Percentiles rank a stretch among this genome's conserved stretches.
These are phyloP conservation scores for Jacaranda mimosifolia DNA, from an alignment of 257 asterid species.

Conservation along the genomic window DNA sequence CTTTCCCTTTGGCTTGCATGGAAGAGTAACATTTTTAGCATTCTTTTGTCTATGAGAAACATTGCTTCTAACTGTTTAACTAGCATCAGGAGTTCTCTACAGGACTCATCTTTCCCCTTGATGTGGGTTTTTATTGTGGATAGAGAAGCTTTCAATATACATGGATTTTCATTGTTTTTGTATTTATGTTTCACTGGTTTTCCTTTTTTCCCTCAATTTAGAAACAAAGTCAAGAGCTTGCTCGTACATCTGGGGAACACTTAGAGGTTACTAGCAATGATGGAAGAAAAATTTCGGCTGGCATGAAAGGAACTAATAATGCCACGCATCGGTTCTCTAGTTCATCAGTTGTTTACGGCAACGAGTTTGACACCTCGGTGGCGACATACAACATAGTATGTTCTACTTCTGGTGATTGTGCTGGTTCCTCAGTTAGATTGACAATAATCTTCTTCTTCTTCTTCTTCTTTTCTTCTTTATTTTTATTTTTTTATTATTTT, in stretches of 20 bases:
- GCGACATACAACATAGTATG: conserved; percentile 76
- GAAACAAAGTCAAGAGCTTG: conserved; percentile 73
- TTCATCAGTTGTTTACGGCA: conserved; percentile 53
- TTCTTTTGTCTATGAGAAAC: conserved; percentile 17
- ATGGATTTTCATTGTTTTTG: conserved; percentile 10
- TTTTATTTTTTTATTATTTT: too few species aligned
- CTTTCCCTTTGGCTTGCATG: conserved; percentile 19
- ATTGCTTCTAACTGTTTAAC: conserved; percentile 15
- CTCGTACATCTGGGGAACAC: conserved; percentile 61
- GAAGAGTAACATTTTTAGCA: neutral
- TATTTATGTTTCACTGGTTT: conserved; percentile 14
- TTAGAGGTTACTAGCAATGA: conserved; percentile 53
- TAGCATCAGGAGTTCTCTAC: neutral
- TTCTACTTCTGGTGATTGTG: conserved; percentile 25
- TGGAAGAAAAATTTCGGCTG: conserved; percentile 56
- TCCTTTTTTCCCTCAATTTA: conserved; percentile 36
- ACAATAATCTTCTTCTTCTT: conserved; percentile 8
- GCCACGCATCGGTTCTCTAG: conserved; percentile 40
- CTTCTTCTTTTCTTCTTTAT: too few species aligned
- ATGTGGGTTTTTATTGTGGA: conserved; percentile 26
- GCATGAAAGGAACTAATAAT: conserved; percentile 50
- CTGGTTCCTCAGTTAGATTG: conserved; percentile 30
- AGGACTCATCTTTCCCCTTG: conserved; percentile 24
- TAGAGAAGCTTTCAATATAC: conserved; percentile 18
- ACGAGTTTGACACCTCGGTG: conserved; percentile 69